These are phyloP conservation scores for Phytophthora nicotianae DNA, from an alignment of 352 stramenopile species.

Conservation along the genomic window DNA sequence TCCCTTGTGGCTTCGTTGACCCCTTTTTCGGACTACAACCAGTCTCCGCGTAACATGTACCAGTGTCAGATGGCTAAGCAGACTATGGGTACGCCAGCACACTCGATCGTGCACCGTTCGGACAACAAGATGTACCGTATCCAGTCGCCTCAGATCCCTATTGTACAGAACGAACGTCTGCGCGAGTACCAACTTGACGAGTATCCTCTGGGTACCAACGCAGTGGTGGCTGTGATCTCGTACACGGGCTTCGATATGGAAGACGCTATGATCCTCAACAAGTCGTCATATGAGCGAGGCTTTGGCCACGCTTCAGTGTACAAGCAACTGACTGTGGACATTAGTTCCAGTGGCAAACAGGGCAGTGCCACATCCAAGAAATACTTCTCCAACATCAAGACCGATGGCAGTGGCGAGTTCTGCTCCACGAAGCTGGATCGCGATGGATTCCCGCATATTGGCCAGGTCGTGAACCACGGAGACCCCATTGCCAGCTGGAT, in stretches of 20 bases:
- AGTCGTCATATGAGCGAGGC: constrained; percentile 97
- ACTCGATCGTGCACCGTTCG: constrained; percentile 95
- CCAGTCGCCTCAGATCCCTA: constrained; percentile 97
- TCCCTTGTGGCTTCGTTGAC: constrained; percentile 98
- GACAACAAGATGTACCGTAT: constrained; percentile 99
- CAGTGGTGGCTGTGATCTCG: constrained; percentile 99
- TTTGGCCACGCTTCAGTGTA: constrained; percentile 99
- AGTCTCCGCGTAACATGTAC: constrained; percentile 99
- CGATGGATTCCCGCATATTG: constrained; percentile 97
- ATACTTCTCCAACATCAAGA: constrained; percentile 93
- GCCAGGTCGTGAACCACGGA: constrained; percentile 94
- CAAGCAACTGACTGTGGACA: constrained; percentile 97
- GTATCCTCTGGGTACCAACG: constrained; percentile 99
- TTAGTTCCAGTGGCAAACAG: constrained; percentile 66
- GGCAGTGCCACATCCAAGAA: constrained; percentile 81
- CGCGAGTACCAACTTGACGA: constrained; percentile 98
- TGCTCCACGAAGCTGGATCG: constrained; percentile 90
- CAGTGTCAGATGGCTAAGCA: constrained; percentile 99
- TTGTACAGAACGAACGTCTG: constrained; percentile 97
- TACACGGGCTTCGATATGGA: constrained; percentile 99
- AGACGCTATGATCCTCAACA: constrained; percentile 99
- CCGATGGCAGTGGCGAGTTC: constrained; percentile 64
- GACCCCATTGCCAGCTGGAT: constrained; percentile 97
- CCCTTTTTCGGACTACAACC: constrained; percentile 99
- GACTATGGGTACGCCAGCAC: constrained; percentile 99